Base-by-base conservation (phyloP, 805 yeast species). In the Barnettozyma salicaria region DNA sequence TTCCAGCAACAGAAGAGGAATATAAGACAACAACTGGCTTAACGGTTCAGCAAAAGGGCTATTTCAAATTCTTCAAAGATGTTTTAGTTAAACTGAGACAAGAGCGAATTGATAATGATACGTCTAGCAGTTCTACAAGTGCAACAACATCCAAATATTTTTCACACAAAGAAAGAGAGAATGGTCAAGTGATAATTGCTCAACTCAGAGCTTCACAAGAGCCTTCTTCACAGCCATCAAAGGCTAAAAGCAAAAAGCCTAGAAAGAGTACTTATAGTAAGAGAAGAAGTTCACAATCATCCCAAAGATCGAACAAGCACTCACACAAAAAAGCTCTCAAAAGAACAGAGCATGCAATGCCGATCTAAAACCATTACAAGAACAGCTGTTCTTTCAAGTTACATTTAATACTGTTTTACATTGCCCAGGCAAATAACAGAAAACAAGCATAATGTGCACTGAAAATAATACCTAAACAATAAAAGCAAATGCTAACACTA, bases 1-100 rank as follows among this genome's bases (percentile, higher is more conserved):
- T 80, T 22, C 87, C 88, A 2, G 63, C 65, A 3, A 68, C 66
- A 12, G 67, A 67, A 30, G 53, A 49, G 13, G 80, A 67, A 27
- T 80, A 64, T 52, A 56, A 62, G 6, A 53, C 50, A 33, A 47
- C 76, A 32, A 70, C 36, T 16, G 55, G 53, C 4, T 39, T 53
- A 16, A 64, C 58, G 23, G 34, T 25, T 12, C 46, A 43, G 25
- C 57, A 52, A 26, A 51, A 21, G 51, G 56, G 23, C 3, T 50
- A 56, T 43, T 74, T 68, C 47, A 48, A 47, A 27, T 49, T 58
- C 40, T 73, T 74, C 53, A 66, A 64, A 38, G 58, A 58, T 19
- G 32, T 55, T 17, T 52, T 74, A 31, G 50, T 16, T 2, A 47
- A 41, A 36, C 29, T 52, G 29, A 44, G 43, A 27, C 25, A 18